phyloP scores from a whole-genome alignment of 2,329 filamentous ascomycete species.

The Fusarium protoensiforme region DNA sequence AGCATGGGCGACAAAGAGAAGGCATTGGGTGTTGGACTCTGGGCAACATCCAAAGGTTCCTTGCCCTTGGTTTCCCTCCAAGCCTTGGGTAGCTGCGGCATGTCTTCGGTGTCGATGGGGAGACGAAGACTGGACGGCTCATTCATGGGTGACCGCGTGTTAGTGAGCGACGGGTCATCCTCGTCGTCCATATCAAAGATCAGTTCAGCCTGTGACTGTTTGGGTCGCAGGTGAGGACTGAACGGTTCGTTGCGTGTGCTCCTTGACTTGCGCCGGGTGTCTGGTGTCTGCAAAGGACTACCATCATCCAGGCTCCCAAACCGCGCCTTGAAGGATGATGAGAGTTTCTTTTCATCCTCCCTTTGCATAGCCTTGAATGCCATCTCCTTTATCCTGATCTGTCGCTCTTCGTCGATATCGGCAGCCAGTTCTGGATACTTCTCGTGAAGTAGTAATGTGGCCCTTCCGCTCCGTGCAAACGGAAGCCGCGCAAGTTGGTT shows the following conservation, averaged over 20 bases:
- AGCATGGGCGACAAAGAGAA: conserved; percentile 35
- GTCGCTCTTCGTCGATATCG: conserved; percentile 75
- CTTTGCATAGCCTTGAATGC: conserved; percentile 71
- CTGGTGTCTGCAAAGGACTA: conserved; percentile 53
- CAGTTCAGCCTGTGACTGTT: conserved; percentile 76
- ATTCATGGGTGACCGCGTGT: conserved; percentile 41
- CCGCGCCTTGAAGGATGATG: conserved; percentile 69
- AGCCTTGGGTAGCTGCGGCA: conserved; percentile 44
- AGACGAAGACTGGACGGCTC: conserved; percentile 30
- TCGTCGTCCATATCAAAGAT: conserved; percentile 97
- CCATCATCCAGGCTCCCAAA: conserved; percentile 74
- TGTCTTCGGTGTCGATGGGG: conserved; percentile 42
- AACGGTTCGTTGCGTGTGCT: conserved; percentile 63
- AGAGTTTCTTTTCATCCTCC: conserved; percentile 72
- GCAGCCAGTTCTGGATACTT: conserved; percentile 70
- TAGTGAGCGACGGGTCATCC: conserved; percentile 48
- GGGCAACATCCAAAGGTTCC: conserved; percentile 19
- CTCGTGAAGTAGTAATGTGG: conserved; percentile 74
- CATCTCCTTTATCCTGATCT: conserved; percentile 80
- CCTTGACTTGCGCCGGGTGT: conserved; percentile 62
- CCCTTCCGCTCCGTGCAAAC: conserved; percentile 79
- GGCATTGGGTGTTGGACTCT: conserved; percentile 22
- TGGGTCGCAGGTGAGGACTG: conserved; percentile 76
- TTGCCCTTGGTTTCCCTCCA: conserved; percentile 47
- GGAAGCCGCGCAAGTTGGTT: conserved; percentile 85